Base-by-base conservation (phyloP, 371 early-diverging fungal species). In the Mucor racemosus region DNA sequence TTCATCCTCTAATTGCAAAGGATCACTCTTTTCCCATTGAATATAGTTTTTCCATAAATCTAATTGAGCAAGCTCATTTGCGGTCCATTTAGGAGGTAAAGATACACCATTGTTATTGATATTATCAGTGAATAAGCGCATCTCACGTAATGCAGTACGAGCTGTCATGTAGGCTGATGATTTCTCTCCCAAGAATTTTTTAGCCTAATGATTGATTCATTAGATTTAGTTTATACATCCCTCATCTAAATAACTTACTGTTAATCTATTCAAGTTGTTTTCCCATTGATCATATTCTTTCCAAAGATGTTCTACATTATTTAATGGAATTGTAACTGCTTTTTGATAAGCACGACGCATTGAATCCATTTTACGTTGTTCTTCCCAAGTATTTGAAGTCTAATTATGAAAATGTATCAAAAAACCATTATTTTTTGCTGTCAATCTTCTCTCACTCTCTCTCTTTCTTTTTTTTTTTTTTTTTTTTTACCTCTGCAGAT, bases 221-320 rank as follows among this genome's bases (percentile, higher is more conserved):
- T 60, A 13, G 17, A 19, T 39, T 34, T 36, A 19, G 36, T 11
- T 33, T 21, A 8, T 19, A 39, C 17, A 26, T 26, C 26, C 26
- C 26, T 26, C 26, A 26, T 26, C 26, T 26, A 53, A 39, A 60
- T n/a, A 61, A 35, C 77, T 69, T 86, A 91, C 93, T 60, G 93
- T 92, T 65, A 92, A 72, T 71, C 93, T 88, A 77, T 93, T 95
- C 38, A 96, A 76, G 11, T 81, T 84, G 68, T 94, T 95, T 75
- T 98, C 99, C 86, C 94, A 97, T 42, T 86, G 78, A 76, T 98
- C 99, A 74, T 95, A 98, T 53, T 96, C 93, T 58, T 94, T 94
- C 99, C 99, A 98, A 9, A 98, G 84, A 62, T 89, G 86, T 60
- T 97, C 98, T 7, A 97, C 85, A 58, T 94, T 91, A 61, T 86